Base-by-base conservation (phyloP, 2,329 filamentous ascomycete genomes). In the Penicillium glabrum region DNA sequence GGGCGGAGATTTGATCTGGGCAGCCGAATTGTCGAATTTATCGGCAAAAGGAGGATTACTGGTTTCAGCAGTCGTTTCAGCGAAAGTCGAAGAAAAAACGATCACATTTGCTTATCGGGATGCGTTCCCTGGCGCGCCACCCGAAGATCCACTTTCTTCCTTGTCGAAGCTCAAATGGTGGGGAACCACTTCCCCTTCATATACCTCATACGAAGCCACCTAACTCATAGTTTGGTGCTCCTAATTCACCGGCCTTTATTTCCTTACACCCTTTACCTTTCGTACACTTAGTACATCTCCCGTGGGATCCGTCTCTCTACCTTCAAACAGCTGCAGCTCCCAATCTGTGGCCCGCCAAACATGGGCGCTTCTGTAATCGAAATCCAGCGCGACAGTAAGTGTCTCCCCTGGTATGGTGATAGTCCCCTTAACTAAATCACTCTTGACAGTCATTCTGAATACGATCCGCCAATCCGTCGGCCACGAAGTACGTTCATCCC, bases 361-460 rank as follows among this genome's bases (percentile, higher is more conserved):
- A 96, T 96, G 91, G 89, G 86, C 69, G 81, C 89, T 76, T 96
- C 92, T 63, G 85, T 93, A 69, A 89, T 96, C 71, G 87, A 92
- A 72, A 87, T 92, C 70, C 91, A 96, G 82, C 88, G 88, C 68
- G 87, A 90, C 63, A 82, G 89, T 91, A 77, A 75, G 84, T 68
- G 52, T 4, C 54, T 35, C 33, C 52, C 27, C 24, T 41, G 53
- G 4, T 41, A 43, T 21, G 23, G 21, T 19, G 21, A 23, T 10
- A 1, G 23, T 26, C 44, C 37, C 23, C 16, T 33, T 43, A 14
- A 21, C 35, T 51, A 9, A 35, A 31, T 31, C 21, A 7, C 37
- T 24, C 41, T 19, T n/a, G 26, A 24, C 67, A 90, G 89, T 89
- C 66, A 88, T 93, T 60, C 77, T 93, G 69, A 81, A 84, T 62